Evolutionary conservation across 176 grass and related monocot genomes (phyloP), one percentile per base, ranked within the genome.

Genomic region (Pontederia crassipes): DNA sequence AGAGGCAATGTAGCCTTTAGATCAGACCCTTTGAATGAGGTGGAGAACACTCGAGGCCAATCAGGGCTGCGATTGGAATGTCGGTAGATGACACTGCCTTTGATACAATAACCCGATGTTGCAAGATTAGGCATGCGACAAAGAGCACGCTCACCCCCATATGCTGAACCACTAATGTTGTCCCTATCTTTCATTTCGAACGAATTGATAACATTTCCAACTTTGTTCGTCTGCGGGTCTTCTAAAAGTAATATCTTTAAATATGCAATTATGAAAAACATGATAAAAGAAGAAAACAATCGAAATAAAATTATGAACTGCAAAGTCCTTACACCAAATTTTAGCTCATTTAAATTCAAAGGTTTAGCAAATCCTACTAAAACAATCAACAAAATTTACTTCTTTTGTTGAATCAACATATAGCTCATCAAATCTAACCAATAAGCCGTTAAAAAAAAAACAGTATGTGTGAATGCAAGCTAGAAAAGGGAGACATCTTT

Each of bases 161-260:
- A 77, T 48, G 70, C 65, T 4, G 63, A 59, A 4, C 49, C 72
- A 4, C 81, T 72, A 18, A 89, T 51, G 13, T 69, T 61, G 10
- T 75, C 73, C 28, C 75, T 57, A 57, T 85, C 70, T 14, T 74
- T 66, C 27, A 82, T 52, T 80, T 95, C 85, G 52, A 85, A 89
- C 3, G 17, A 35, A 35, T 35, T 62, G 40, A 65, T 76, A 45
- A 46, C 68, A 71, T 81, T 88, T 9, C 46, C 75, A 17, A 72
- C 59, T 52, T 52, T 29, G 67, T 59, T 61, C 3, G 69, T 69
- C 15, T 79, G 82, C 75, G 57, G 73, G 64, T 69, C 85, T 80
- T 69, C 8, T 77, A 20, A 95, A 88, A 29, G 58, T 62, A 16
- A 95, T 83, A 72, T 95, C 82, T 72, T 95, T 78, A 61, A 95